Percentiles rank a stretch among this genome's conserved stretches.
phyloP scores from a whole-genome alignment of 73 alveolate species.

The Loxodes magnus region DNA sequence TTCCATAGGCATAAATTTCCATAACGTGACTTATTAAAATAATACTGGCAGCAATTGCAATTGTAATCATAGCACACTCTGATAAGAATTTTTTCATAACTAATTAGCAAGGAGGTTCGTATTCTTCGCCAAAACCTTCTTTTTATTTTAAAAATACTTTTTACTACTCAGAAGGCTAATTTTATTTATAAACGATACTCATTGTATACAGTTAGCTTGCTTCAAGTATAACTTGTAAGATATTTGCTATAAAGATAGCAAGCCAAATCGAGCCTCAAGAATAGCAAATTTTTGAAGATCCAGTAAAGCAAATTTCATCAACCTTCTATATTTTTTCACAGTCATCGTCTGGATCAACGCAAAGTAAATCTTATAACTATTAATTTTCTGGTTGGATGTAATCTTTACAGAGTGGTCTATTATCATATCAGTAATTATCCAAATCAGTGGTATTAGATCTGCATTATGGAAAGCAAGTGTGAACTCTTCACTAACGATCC shows the following conservation, averaged over 20 bases:
- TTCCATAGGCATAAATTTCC: constrained; percentile 23
- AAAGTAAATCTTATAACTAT: constrained; percentile 5
- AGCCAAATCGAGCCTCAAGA: constrained; percentile 11
- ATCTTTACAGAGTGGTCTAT: constrained; percentile 23
- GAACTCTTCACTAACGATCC: constrained; percentile 40
- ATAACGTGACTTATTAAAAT: constrained; percentile 14
- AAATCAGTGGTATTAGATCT: constrained; percentile 14
- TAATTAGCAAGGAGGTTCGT: constrained; percentile 39
- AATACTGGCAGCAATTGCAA: constrained; percentile 8
- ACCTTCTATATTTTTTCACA: constrained; percentile 30
- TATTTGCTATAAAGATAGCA: constrained; percentile 24
- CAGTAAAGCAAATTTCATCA: constrained; percentile 25
- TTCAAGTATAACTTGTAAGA: constrained; percentile 38
- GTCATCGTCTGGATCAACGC: constrained; percentile 19
- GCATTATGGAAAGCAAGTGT: constrained; percentile 45
- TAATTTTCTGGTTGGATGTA: neutral
- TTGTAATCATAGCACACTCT: constrained; percentile 15
- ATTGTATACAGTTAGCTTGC: constrained; percentile 26
- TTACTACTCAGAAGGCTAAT: constrained; percentile 26
- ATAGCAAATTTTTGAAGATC: constrained; percentile 12
- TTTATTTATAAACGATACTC: constrained; percentile 25
- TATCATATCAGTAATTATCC: constrained; percentile 26
- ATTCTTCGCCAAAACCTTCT: constrained; percentile 24
- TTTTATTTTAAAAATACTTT: constrained; percentile 26
- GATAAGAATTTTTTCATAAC: constrained; percentile 40